Base-by-base conservation (phyloP, 164 flowering plant genomes). In the Stephania cephalantha region DNA sequence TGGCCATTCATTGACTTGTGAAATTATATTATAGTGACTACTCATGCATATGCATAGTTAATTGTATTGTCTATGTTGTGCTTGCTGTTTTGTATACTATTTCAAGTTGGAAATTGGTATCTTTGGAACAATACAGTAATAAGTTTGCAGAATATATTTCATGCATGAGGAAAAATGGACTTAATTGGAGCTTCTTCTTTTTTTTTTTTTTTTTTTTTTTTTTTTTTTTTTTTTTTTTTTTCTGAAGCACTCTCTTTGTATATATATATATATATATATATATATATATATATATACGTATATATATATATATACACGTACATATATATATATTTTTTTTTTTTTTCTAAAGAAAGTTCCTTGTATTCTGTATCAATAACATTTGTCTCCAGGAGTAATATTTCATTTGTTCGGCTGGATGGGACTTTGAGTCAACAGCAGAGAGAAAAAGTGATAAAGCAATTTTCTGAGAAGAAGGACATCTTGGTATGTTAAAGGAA, bases 361-460 rank as follows among this genome's bases (percentile, higher is more conserved):
- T 69, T 55, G 44, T 53, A 55, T n/a, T 69, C 42, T 42, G 20
- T 17, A 2, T 46, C n/a, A 6, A 15, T n/a, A 15, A 69, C 67
- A 61, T 81, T 8, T 74, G 65, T 68, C 35, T 78, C 22, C 88
- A 96, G 98, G 86, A 90, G 71, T 75, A 88, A 88, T 76, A 76
- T 96, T 75, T 55, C 88, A 65, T 96, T 91, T 90, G 76, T 90
- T 75, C 97, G 99, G 48, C 70, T 96, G 67, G 99, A 96, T 86
- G 98, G 99, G 68, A 92, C 98, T 48, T 84, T 96, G 46, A 96
- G 75, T 81, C 99, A 85, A 78, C 94, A 88, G 76, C 97, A 96
- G 76, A 89, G 98, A 8, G 98, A 96, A 82, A 91, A 81, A 83
- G 97, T 96, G 3, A 80, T 96, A 69, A 89, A 87, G 73, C 85